Evolutionary conservation across 495 filamentous ascomycete genomes (phyloP), one percentile per base, ranked within the genome.

Genomic region (Poronia punctata): DNA sequence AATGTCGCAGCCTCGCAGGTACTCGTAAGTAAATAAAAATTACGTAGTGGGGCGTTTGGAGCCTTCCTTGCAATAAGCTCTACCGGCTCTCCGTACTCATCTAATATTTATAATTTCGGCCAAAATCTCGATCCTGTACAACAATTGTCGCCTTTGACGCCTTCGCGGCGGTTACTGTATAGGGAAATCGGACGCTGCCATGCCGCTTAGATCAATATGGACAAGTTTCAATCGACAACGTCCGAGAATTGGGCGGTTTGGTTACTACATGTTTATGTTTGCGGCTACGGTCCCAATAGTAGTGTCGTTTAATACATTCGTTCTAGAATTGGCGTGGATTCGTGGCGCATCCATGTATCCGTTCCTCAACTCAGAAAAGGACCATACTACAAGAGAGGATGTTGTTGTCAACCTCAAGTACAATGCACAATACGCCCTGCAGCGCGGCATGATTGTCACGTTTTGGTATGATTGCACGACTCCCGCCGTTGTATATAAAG

Each of bases 341-440:
- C 66, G 61, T 19, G 85, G 85, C 3, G 66, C 76, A 15, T 83
- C 78, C 11, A 90, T 90, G 85, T 85, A 82, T 38, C 85, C 85
- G 0, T 83, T 76, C 57, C 53, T 90, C 8, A 88, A 88, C 46
- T 66, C 78, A 27, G 70, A 79, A 33, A 80, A 64, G 54, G 68
- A 80, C 27, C 59, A 72, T 46, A 74, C 67, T 32, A 65, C 75
- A 16, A 67, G 69, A 17, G 54, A 71, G 45, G 74, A 78, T 36
- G n/a, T 75, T 61, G 70, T 69, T 50, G 51, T 72, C 42, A 67
- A 69, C 14, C 68, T 59, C 35, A 78, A 75, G 52, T 53, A 59
- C 43, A 65, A 67, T 41, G 60, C 70, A 36, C 57, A 61, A 18
- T 48, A 66, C 39, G 57, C 59, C 23, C 35, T 78, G 31, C 38